phyloP scores from a whole-genome alignment of 2,329 filamentous ascomycete species.

The Aspergillus ibericus region DNA sequence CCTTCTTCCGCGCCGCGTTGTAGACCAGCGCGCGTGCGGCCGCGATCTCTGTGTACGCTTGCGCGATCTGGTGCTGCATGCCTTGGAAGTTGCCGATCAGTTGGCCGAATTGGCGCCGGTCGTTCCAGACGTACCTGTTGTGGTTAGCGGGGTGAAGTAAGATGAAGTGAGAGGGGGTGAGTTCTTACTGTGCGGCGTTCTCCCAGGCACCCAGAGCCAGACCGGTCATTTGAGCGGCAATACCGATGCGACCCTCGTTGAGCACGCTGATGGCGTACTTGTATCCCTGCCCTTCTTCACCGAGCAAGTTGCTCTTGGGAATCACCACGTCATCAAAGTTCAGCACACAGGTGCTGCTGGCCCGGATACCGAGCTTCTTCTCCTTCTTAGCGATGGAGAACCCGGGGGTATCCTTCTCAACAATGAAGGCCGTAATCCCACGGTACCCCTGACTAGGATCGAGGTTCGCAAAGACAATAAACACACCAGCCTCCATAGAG shows the following conservation, averaged over 20 bases:
- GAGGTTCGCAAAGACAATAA: slow-evolving; percentile 97
- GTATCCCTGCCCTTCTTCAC: slow-evolving; percentile 88
- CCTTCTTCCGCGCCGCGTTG: slow-evolving; percentile 97
- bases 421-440: slow-evolving; percentile 92
- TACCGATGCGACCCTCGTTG: slow-evolving; percentile 96
- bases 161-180: background rate
- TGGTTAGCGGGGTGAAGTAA: no score
- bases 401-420: slow-evolving; percentile 84
- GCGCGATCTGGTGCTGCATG: slow-evolving; percentile 98
- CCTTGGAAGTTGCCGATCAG: slow-evolving; percentile 96
- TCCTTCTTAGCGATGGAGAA: slow-evolving; percentile 99
- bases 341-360: slow-evolving; percentile 93
- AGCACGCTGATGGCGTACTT: slow-evolving; percentile 94
- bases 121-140: slow-evolving; percentile 87
- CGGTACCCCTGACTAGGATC: slow-evolving; percentile 91
- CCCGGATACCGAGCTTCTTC: slow-evolving; percentile 97
- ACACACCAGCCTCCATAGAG: slow-evolving; percentile 87
- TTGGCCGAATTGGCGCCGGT: slow-evolving; percentile 93
- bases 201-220: slow-evolving; percentile 92
- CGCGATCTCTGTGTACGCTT: slow-evolving; percentile 89
- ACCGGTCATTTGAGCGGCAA: slow-evolving; percentile 98
- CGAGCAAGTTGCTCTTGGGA: slow-evolving; percentile 82
- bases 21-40: slow-evolving; percentile 90
- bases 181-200: slow-evolving; percentile 73
- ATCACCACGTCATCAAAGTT: slow-evolving; percentile 96